Conservation (phyloP, 2,329 filamentous ascomycete species). For the Talaromyces sp. region DNA sequence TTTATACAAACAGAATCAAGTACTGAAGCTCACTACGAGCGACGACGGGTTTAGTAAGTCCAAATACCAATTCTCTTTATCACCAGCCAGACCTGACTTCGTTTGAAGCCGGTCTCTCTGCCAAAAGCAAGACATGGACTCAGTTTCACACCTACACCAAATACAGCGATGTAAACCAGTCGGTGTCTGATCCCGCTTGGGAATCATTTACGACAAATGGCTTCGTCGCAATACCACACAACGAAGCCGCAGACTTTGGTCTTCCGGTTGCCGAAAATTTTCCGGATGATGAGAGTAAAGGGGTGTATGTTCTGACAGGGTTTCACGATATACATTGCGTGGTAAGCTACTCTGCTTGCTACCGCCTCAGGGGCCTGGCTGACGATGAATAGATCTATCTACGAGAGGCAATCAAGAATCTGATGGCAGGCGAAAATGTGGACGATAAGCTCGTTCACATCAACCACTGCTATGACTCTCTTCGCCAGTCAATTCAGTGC, state of each 20-base stretch:
- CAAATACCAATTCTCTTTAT: not conserved
- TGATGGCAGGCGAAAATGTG: not conserved
- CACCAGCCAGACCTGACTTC: not conserved
- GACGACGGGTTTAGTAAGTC: not conserved
- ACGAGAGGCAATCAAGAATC: not conserved
- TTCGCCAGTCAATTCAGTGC: not conserved
- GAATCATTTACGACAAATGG: not conserved
- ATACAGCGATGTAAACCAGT: not conserved
- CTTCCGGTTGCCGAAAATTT: not conserved
- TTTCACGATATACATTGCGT: not conserved
- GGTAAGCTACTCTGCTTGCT: not conserved
- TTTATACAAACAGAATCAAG: not conserved
- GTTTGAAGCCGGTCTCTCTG: not conserved
- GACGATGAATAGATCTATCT: not conserved
- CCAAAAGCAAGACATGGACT: not conserved
- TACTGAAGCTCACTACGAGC: not conserved
- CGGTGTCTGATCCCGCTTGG: not conserved
- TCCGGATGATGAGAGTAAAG: not conserved
- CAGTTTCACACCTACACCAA: not conserved
- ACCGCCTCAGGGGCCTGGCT: not conserved
- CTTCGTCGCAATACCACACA: not conserved
- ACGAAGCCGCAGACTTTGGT: not conserved
- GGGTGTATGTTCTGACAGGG: not conserved
- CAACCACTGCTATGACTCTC: not conserved
- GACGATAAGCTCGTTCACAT: not conserved